These are phyloP conservation scores for Albatrellus ellisii DNA, from an alignment of 768 basidiomycete genomes.

Conservation along the genomic window DNA sequence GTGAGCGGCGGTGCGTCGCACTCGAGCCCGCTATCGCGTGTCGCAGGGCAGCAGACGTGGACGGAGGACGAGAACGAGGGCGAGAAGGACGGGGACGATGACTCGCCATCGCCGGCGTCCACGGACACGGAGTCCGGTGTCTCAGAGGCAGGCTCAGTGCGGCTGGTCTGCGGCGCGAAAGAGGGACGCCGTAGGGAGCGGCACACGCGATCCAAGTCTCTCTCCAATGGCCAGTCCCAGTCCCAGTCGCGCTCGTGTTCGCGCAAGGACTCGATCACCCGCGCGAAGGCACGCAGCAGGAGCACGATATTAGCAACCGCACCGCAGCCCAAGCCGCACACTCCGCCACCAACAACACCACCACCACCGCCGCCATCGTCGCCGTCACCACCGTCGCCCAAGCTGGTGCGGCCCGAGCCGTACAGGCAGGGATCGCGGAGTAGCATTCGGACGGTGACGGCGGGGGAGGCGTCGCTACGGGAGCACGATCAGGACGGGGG, in stretches of 20 bases:
- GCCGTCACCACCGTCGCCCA: too few relatives aligned
- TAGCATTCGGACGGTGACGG: slow-evolving; percentile 63
- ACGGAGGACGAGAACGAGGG: slow-evolving; percentile 36
- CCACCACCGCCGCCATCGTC: too few relatives aligned
- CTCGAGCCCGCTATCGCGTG: slow-evolving; percentile 55
- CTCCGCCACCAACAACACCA: too few relatives aligned
- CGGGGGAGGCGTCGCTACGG: slow-evolving; percentile 29
- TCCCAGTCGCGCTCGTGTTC: slow-evolving; percentile 19
- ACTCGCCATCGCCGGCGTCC: slow-evolving; percentile 46
- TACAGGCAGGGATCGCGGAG: slow-evolving; percentile 42
- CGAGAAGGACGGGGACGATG: slow-evolving; percentile 32
- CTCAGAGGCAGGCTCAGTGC: slow-evolving; percentile 18
- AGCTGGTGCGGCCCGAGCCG: slow-evolving; percentile 17
- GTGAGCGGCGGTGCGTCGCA: slow-evolving; percentile 22
- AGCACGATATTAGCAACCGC: slow-evolving; percentile 7
- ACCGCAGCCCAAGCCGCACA: too few relatives aligned
- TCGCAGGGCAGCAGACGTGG: slow-evolving; percentile 43
- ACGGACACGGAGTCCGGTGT: slow-evolving; percentile 45
- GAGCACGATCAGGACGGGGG: slow-evolving; percentile 15
- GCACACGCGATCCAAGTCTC: slow-evolving; percentile 5
- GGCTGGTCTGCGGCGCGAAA: not conserved
- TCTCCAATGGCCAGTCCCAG: slow-evolving; percentile 16
- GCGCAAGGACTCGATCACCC: slow-evolving; percentile 12
- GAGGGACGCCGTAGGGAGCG: not conserved
- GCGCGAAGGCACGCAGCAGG: slow-evolving; percentile 1